These are phyloP conservation scores for Cicer chorassanicum DNA, from an alignment of 306 rosid species.

Conservation along the genomic window DNA sequence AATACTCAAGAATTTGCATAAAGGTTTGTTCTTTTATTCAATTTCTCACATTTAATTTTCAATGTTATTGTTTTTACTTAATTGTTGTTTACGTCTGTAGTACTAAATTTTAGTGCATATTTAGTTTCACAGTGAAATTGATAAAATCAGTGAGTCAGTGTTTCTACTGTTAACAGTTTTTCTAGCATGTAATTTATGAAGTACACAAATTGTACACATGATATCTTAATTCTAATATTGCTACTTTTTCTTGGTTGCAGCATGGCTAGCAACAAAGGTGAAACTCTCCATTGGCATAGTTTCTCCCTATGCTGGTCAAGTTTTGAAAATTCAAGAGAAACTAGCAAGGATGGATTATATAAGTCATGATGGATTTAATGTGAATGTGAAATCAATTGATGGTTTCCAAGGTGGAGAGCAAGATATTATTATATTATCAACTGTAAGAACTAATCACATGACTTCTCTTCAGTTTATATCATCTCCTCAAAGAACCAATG, in stretches of 20 bases:
- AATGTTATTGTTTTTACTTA: not conserved
- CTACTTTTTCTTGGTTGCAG: constrained; percentile 38
- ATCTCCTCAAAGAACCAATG: constrained; percentile 64
- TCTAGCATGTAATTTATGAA: not conserved
- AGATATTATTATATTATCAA: constrained; percentile 69
- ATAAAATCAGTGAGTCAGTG: no score
- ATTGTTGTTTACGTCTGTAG: no score
- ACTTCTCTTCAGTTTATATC: constrained; percentile 58
- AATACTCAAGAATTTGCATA: constrained; percentile 52
- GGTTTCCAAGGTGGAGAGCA: constrained; percentile 83
- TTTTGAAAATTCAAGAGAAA: constrained; percentile 50
- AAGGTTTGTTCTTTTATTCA: constrained; percentile 48
- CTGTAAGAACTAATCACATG: constrained; percentile 60
- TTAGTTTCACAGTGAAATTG: no score
- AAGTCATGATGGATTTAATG: constrained; percentile 50
- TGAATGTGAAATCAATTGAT: constrained; percentile 70
- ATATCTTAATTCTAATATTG: not conserved
- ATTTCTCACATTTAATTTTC: not conserved
- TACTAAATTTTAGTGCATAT: no score
- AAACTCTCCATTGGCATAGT: constrained; percentile 62
- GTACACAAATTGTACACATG: no score
- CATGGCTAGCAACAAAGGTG: constrained; percentile 42
- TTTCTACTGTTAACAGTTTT: no score
- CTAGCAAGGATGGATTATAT: constrained; percentile 43
- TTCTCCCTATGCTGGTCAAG: constrained; percentile 82